phyloP scores from a whole-genome alignment of 2,329 filamentous ascomycete genomes.

The Diaporthe aspalathi region DNA sequence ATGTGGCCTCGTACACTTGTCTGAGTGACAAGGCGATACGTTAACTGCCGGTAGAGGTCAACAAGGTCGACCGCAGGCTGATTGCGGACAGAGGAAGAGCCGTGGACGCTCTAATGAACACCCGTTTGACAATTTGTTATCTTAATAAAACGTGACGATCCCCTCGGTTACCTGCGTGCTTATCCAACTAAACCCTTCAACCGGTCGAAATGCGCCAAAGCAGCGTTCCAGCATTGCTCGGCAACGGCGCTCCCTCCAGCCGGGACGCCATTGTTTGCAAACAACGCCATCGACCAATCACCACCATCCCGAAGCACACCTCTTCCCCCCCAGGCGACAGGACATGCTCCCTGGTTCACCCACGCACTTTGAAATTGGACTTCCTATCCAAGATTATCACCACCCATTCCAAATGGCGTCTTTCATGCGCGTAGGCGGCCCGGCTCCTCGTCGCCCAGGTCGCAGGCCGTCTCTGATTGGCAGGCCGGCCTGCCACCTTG shows the following conservation, averaged over 20 bases:
- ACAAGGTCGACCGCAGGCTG: too few relatives aligned
- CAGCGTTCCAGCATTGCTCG: constrained; percentile 27
- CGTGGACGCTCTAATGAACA: not conserved
- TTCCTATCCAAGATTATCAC: constrained; percentile 4
- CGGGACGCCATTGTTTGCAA: constrained; percentile 11
- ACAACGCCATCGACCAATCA: constrained; percentile 28
- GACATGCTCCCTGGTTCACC: constrained; percentile 6
- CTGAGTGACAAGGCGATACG: not conserved
- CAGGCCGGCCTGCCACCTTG: constrained; percentile 1
- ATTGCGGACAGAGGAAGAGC: not conserved
- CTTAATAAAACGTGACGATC: not conserved
- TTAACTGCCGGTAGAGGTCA: too few relatives aligned
- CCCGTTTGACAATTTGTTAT: not conserved
- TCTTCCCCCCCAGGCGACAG: too few relatives aligned
- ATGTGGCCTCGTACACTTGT: not conserved
- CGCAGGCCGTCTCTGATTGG: not conserved
- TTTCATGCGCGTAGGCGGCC: constrained; percentile 4
- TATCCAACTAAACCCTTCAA: not conserved
- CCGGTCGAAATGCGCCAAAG: not conserved
- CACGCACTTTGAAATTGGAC: constrained; percentile 23
- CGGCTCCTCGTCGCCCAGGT: not conserved
- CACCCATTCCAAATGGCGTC: not conserved
- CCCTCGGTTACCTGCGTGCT: not conserved
- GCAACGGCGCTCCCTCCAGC: constrained; percentile 28
- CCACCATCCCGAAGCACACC: not conserved